Evolutionary conservation across 495 filamentous ascomycete species (phyloP), one percentile per base, ranked within the genome.

Genomic region (Paragyromitra xinjiangensis): DNA sequence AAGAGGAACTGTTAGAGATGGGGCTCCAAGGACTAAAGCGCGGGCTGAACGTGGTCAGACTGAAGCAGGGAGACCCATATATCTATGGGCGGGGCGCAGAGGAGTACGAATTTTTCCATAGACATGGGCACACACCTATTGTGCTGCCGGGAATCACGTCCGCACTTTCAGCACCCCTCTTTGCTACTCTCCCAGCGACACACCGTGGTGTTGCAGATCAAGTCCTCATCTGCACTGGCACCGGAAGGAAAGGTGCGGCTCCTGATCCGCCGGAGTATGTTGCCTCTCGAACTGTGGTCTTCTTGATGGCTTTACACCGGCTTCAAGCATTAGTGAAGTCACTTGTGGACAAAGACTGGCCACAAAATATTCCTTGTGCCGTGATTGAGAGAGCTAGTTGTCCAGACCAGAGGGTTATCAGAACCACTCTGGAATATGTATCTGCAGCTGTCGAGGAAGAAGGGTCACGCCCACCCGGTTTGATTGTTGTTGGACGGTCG

Each of bases 41-140:
- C 3, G 96, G 96, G 14, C 87, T 91, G 77, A 92, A 89, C 0
- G 95, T 98, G 0, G 87, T 99, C 26, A 88, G 95, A 6, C 86
- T 99, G 29, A 99, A 99, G 84, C 95, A 99, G 81, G 95, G 95
- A 22, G 95, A 99, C 81, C 95, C 95, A 0, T 99, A 97, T 83
- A 88, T 99, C 29, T 99, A 97, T 83, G 95, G 95, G 26, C 89
- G 95, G 53, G 95, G 95, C 73, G 95, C 91, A 14, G 95, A 99
- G 82, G 95, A 99, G 82, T 92, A 91, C 48, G 89, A 89, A n/a
- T 97, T 92, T 82, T 98, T 99, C 86, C 85, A 88, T 0, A 84
- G 83, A 6, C 86, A 92, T 61, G 95, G 94, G 8, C 91, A 90
- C 50, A 85, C 80, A 6, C 89, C 93, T 0, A 83, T 88, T 0